These are phyloP conservation scores for Stentor roeselii DNA, from an alignment of 73 alveolate species.

Conservation along the genomic window DNA sequence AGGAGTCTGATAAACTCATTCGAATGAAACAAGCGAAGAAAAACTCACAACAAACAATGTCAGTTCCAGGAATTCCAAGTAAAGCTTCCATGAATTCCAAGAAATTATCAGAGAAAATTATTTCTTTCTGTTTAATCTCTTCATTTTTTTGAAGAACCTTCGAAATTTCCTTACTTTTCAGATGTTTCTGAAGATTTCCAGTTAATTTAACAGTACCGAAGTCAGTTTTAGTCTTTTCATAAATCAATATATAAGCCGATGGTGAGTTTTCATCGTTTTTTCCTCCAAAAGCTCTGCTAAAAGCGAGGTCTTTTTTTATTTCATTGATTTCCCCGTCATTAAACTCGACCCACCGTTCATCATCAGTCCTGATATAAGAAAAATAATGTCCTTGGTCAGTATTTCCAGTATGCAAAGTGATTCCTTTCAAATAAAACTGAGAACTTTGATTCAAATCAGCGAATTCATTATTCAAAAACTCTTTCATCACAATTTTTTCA, in stretches of 20 bases:
- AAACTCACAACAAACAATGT: too few relatives aligned
- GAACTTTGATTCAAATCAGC: constrained; percentile 70
- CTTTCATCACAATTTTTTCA: background rate
- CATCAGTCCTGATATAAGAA: constrained; percentile 54
- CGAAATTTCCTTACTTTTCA: too few relatives aligned
- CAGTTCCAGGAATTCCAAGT: too few relatives aligned
- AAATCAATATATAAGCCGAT: background rate
- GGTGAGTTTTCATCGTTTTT: background rate
- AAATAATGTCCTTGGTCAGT: constrained; percentile 96
- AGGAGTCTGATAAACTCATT: too few relatives aligned
- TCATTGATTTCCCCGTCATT: background rate
- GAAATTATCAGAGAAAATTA: too few relatives aligned
- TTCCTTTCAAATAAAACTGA: constrained; percentile 82
- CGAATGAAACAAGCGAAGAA: too few relatives aligned
- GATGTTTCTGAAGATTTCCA: too few relatives aligned
- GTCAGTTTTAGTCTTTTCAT: too few relatives aligned
- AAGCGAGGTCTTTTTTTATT: background rate
- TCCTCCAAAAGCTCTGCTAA: background rate
- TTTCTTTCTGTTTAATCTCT: too few relatives aligned
- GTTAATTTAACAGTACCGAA: too few relatives aligned
- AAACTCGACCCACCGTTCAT: background rate
- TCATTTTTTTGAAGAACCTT: too few relatives aligned
- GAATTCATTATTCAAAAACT: background rate
- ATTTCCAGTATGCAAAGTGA: constrained; percentile 90
- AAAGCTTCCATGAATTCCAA: too few relatives aligned